Base-by-base conservation (phyloP, 331 rosid genomes). In the Malus hybrid region DNA sequence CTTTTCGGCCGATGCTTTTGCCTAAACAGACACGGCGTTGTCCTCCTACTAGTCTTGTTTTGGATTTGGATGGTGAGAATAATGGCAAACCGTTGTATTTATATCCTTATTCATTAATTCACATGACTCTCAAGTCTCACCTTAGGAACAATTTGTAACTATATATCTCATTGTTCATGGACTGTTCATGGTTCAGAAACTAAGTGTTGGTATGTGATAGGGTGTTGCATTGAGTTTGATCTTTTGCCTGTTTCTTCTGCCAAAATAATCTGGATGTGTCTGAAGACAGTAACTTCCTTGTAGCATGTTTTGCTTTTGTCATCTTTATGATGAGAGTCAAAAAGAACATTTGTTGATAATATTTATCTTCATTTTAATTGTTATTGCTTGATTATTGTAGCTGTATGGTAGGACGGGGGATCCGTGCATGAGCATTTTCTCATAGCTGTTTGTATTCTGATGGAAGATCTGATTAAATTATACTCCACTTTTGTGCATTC, bases 21-120 rank as follows among this genome's bases (percentile, higher is more conserved):
- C 99, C 99, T 52, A 95, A 89, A 84, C 97, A 95, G 84, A 95
- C 99, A 34, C 92, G 99, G 87, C 93, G 99, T 80, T 95, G 99
- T 69, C 98, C 99, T 54, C 86, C 97, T 36, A 95, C 90, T 33
- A 88, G 93, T 73, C 99, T 95, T 69, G 98, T 92, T 80, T 87
- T 95, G 83, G 99, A 95, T 83, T 90, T 95, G 86, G 99, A 95
- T 73, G 99, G 99, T 95, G 87, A 88, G 90, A 64, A 79, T 42
- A 46, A 32, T 61, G 42, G 5, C 12, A 66, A 9, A 19, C 8
- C 7, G 31, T 7, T 1, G 24, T 31, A 7, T 20, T 70, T 39
- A 24, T 24, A 7, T 39, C 19, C 5, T 48, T 48, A 46, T 46
- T 7, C n/a, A 9, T 59, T 33, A 44, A 24, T 19, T 15, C 75